A percentile compares a stretch with the other conserved stretches of the same genome.
Conservation (phyloP, 2,329 filamentous ascomycete species). For the Myrmaecium sp. region DNA sequence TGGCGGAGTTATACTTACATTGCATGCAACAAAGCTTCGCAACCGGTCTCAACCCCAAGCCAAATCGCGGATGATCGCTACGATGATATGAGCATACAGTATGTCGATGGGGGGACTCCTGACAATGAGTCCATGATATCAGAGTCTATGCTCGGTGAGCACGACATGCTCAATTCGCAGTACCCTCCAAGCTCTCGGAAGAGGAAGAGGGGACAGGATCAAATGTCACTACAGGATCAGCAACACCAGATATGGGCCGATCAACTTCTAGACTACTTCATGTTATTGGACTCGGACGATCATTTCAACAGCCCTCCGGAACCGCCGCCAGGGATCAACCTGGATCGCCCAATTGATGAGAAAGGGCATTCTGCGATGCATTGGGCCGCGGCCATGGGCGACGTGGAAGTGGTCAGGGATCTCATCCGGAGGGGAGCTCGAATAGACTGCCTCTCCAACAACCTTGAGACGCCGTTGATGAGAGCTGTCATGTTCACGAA, state of each 20-base stretch:
- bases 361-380: conserved; percentile 87
- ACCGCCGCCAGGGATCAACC: conserved; percentile 71
- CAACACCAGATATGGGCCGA: conserved; percentile 86
- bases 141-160: conserved; percentile 70
- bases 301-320: conserved; percentile 51
- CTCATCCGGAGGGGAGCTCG: conserved; percentile 67
- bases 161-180: conserved; percentile 58
- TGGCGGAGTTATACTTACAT: not conserved
- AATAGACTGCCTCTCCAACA: conserved; percentile 46
- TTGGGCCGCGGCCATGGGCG: conserved; percentile 96
- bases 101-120: conserved; percentile 64
- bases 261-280: conserved; percentile 87
- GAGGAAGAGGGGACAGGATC: conserved; percentile 58
- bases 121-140: conserved; percentile 73
- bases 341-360: conserved; percentile 84
- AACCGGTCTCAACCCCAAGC: conserved; percentile 16
- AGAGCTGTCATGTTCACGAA: conserved; percentile 92
- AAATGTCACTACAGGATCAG: conserved; percentile 51
- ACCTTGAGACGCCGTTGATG: conserved; percentile 77
- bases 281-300: conserved; percentile 66
- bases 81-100: conserved; percentile 43
- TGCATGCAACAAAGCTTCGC: conserved; percentile 4
- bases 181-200: conserved; percentile 44
- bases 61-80: conserved; percentile 42
- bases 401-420: conserved; percentile 78